Evolutionary conservation across 768 basidiomycete species (phyloP), one percentile per base, ranked within the genome.

Genomic region (Kwoniella sp.): DNA sequence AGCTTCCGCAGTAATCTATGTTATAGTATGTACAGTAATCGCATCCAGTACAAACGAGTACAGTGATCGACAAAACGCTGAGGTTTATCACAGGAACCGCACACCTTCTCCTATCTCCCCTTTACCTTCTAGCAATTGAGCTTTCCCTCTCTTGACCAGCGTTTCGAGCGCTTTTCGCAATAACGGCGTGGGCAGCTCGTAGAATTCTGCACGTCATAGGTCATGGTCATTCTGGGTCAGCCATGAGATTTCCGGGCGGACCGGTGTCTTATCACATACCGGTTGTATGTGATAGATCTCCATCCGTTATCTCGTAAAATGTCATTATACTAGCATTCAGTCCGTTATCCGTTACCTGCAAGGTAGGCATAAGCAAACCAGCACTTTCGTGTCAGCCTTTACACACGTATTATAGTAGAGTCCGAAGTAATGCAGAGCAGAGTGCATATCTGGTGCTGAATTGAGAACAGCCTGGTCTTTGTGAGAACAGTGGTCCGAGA

Each of bases 241-340:
- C n/a, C n/a, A n/a, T n/a, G n/a, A n/a, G n/a, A n/a, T n/a, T n/a
- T n/a, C n/a, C n/a, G n/a, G n/a, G n/a, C n/a, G n/a, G n/a, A n/a
- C n/a, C 40, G 40, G 40, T 19, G 68, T 37, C n/a, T n/a, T n/a
- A n/a, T n/a, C n/a, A 36, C 1, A 44, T 33, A 77, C 74, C 79
- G 33, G 76, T 79, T 19, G 70, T 74, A 62, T 79, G 67, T 15
- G 77, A 73, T 51, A 80, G 55, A 59, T 80, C 80, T 19, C 80
- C 80, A 29, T 82, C 80, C 1, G 78, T 80, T 12, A 83, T 70
- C 58, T 83, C 82, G 65, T 80, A 82, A 55, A 82, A 80, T 0
- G 82, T 83, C 72, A 83, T 68, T 66, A 83, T 81, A 13, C 72
- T 75, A 25, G 74, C 74, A 7, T 64, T 76, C 57, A 80, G 73